These are phyloP conservation scores for Skeletonema tropicum DNA, from an alignment of 108 stramenopile genomes.

Conservation along the genomic window DNA sequence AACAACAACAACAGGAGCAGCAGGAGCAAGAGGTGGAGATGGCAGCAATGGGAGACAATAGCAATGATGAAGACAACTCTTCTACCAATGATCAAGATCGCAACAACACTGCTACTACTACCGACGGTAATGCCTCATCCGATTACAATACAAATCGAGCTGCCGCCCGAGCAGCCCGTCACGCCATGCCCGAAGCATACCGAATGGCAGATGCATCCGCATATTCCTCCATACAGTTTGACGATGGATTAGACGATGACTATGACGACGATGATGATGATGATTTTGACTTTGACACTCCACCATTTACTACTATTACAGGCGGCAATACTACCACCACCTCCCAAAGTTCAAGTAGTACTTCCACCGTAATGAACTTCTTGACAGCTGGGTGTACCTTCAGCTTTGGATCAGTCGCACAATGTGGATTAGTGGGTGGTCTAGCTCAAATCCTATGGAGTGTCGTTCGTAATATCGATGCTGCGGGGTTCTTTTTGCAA, in stretches of 20 bases:
- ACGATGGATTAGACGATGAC: constrained; percentile 76
- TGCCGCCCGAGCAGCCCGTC: constrained; percentile 20
- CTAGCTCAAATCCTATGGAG: constrained; percentile 85
- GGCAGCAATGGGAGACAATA: neutral
- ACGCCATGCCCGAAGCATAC: constrained; percentile 76
- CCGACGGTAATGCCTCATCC: constrained; percentile 3
- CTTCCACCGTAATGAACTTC: constrained; percentile 69
- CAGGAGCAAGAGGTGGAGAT: neutral
- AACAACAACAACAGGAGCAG: neutral
- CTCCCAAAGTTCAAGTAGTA: neutral
- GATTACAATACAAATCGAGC: constrained; percentile 27
- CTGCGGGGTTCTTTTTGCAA: constrained; percentile 45
- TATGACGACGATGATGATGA: constrained; percentile 69
- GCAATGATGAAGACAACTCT: neutral
- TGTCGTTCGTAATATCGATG: constrained; percentile 70
- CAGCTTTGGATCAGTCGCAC: constrained; percentile 81
- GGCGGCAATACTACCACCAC: constrained; percentile 2
- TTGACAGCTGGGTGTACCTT: constrained; percentile 60
- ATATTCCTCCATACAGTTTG: constrained; percentile 63
- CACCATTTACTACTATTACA: too few species aligned
- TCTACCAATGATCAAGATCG: neutral
- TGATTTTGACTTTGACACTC: constrained; percentile 9
- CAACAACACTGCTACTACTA: neutral
- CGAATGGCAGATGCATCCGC: constrained; percentile 69
- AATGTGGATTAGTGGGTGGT: constrained; percentile 83